These are phyloP conservation scores for Phycomyces blakesleeanus DNA, from an alignment of 192 early-diverging fungal genomes.

Conservation along the genomic window DNA sequence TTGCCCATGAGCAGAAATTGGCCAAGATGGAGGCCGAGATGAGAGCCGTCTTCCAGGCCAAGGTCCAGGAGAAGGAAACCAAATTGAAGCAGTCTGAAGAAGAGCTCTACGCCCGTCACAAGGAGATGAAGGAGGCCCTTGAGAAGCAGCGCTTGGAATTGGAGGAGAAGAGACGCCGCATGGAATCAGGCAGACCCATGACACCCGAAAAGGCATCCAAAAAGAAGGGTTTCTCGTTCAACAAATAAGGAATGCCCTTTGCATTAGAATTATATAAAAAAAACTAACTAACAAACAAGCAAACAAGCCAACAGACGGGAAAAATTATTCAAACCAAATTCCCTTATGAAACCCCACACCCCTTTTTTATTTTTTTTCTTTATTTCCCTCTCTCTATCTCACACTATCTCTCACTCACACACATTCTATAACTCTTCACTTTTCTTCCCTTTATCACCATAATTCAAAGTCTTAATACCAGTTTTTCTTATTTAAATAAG, in stretches of 20 bases:
- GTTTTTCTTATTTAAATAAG: slow-evolving; percentile 1
- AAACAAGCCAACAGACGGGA: too few relatives aligned
- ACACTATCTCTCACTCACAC: too few relatives aligned
- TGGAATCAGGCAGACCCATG: slow-evolving; percentile 66
- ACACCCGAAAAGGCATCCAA: slow-evolving; percentile 74
- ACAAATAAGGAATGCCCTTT: slow-evolving; percentile 33
- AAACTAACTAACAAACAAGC: too few relatives aligned
- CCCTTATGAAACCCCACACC: neutral
- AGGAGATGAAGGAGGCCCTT: slow-evolving; percentile 96
- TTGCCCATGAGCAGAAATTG: slow-evolving; percentile 91
- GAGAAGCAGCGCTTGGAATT: slow-evolving; percentile 92
- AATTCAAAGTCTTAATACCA: neutral
- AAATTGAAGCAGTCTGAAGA: slow-evolving; percentile 98
- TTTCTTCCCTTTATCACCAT: neutral
- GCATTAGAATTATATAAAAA: too few relatives aligned
- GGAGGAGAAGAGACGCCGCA: slow-evolving; percentile 91
- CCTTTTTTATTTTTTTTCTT: neutral
- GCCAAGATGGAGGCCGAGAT: slow-evolving; percentile 99
- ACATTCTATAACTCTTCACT: too few relatives aligned
- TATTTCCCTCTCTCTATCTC: neutral
- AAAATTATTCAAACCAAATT: too few relatives aligned
- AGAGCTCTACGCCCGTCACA: slow-evolving; percentile 93
- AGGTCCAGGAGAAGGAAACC: slow-evolving; percentile 97
- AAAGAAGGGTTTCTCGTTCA: slow-evolving; percentile 63
- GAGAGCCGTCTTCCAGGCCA: slow-evolving; percentile 97